Percentiles rank a stretch among this genome's conserved stretches.
Evolutionary conservation across 257 asterid species (phyloP).

Genomic region (Solanum neorickii): DNA sequence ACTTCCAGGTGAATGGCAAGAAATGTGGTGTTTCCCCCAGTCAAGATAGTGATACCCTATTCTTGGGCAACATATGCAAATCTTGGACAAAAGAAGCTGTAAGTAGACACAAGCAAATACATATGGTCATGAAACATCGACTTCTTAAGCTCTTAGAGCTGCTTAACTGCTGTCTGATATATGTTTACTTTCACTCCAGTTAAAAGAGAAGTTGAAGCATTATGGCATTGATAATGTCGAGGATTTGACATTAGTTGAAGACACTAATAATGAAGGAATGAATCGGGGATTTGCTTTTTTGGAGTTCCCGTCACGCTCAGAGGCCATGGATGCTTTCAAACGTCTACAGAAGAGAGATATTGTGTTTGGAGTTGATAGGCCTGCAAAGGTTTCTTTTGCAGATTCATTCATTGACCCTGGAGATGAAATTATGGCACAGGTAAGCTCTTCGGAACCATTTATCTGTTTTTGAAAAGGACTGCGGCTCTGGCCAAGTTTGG

Average conservation of each 20-base stretch:
- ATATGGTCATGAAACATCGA: slow-evolving; percentile 11
- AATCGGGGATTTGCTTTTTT: slow-evolving; percentile 92
- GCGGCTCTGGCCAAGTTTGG: background rate
- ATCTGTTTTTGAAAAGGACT: slow-evolving; percentile 1
- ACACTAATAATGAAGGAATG: slow-evolving; percentile 57
- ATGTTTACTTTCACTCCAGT: slow-evolving; percentile 55
- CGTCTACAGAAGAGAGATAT: slow-evolving; percentile 93
- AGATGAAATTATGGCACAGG: slow-evolving; percentile 99
- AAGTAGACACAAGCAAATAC: slow-evolving; percentile 30
- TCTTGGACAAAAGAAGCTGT: slow-evolving; percentile 93
- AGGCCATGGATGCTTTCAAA: slow-evolving; percentile 98
- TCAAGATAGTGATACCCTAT: slow-evolving; percentile 95
- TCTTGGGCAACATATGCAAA: slow-evolving; percentile 90
- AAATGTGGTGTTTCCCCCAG: slow-evolving; percentile 97
- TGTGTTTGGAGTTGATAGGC: slow-evolving; percentile 82
- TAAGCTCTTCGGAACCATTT: slow-evolving; percentile 24
- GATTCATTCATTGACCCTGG: slow-evolving; percentile 98
- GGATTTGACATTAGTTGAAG: slow-evolving; percentile 92
- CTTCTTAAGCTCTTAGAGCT: slow-evolving; percentile 10
- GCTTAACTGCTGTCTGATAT: slow-evolving; percentile 21
- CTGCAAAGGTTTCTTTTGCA: slow-evolving; percentile 96
- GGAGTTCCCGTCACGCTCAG: slow-evolving; percentile 87
- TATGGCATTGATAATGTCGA: slow-evolving; percentile 70
- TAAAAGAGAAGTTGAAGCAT: slow-evolving; percentile 74
- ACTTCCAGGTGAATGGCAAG: slow-evolving; percentile 91